These are phyloP conservation scores for Aureobasidium mangrovei DNA, from an alignment of 2,329 filamentous ascomycete species.

Conservation along the genomic window DNA sequence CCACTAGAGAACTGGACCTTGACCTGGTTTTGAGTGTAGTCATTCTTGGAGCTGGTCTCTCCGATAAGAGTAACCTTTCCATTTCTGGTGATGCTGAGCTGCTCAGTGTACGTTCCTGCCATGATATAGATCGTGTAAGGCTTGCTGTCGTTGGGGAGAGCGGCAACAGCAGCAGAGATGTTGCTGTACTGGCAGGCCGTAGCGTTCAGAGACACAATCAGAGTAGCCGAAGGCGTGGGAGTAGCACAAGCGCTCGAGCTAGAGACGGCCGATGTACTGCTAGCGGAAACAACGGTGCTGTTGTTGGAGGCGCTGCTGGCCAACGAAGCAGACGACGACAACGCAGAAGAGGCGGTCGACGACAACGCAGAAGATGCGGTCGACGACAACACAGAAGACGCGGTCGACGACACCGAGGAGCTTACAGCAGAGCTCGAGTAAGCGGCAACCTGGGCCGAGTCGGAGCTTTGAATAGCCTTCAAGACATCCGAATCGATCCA, in stretches of 20 bases:
- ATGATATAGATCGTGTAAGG: constrained; percentile 34
- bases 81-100: constrained; percentile 32
- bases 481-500: constrained; percentile 34
- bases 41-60: constrained; percentile 27
- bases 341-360: constrained; percentile 16
- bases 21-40: constrained; percentile 32
- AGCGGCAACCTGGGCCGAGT: constrained; percentile 21
- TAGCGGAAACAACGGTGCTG: constrained; percentile 11
- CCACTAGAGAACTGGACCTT: constrained; percentile 32
- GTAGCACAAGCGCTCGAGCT: constrained; percentile 17
- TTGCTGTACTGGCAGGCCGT: constrained; percentile 33
- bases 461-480: constrained; percentile 26
- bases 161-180: constrained; percentile 36
- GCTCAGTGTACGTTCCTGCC: constrained; percentile 36
- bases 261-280: constrained; percentile 16
- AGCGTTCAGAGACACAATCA: constrained; percentile 23
- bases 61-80: constrained; percentile 33
- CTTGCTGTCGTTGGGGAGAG: constrained; percentile 34
- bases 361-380: not conserved
- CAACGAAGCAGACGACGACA: not conserved
- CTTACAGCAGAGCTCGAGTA: not conserved
- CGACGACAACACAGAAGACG: not conserved
- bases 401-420: not conserved
- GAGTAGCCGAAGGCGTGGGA: constrained; percentile 27
- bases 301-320: constrained; percentile 13